Base-by-base conservation (phyloP, 23 red algal species). In the Pyropia haitanensis region DNA sequence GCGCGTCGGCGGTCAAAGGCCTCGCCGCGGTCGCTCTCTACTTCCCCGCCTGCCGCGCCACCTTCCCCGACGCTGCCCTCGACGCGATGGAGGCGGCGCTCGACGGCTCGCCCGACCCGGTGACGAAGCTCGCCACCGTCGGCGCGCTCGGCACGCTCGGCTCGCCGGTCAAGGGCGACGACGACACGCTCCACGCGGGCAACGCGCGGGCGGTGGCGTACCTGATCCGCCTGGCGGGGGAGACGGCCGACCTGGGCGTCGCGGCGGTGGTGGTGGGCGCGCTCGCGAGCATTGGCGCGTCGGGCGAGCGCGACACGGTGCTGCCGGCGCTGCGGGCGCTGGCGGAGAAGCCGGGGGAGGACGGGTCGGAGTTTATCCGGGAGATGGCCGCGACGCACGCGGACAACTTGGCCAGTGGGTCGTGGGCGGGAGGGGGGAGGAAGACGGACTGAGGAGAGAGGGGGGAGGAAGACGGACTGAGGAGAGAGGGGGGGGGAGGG, bases 41-140 rank as follows among this genome's bases (percentile, higher is more conserved):
- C 49, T 87, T 64, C 25, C 81, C 81, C 27, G 60, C 65, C 14
- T 2, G 48, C 44, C 81, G 81, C 14, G 26, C 28, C 9, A 50
- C 20, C 53, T 87, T 87, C 34, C 59, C 69, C 14, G 12, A 46
- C 5, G 49, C 17, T 23, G 81, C 81, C 1, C 28, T 87, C 0
- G 63, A 77, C 61, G 49, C 64, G 4, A 34, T 87, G 49, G 60
- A 76, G 51, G 10, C 15, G 10, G 64, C 53, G 44, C 16, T 83
- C n/a, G 18, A 70, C 15, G 51, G 8, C 13, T 31, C 51, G 14
- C 39, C 39, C 13, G 81, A 87, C 64, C 71, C 70, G 0, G 81
- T 87, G 21, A 70, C 81, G 14, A 87, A 77, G 53, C 24, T 87
- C 14, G 63, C 71, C 59, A 77, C 65, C 22, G 55, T 87, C 10